Evolutionary conservation across 148 eudicot species (phyloP).

Genomic region (Polygonum aviculare): DNA sequence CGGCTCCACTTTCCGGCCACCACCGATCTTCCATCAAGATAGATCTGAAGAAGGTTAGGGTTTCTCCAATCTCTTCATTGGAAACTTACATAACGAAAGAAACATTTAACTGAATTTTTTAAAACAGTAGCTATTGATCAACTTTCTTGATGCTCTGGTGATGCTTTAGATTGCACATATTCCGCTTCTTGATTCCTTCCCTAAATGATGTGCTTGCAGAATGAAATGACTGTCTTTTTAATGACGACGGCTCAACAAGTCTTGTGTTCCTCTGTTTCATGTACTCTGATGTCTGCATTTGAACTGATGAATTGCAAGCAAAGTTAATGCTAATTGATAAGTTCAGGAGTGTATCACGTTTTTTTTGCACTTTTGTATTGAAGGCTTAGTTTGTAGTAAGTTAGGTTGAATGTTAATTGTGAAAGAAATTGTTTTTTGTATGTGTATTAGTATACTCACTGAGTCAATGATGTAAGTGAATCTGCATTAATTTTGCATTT

Average conservation of each 20-base stretch:
- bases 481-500: too few relatives aligned
- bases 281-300: background rate
- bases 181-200: conserved; percentile 60
- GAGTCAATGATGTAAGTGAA: too few relatives aligned
- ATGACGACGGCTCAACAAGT: conserved; percentile 11
- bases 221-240: conserved; percentile 14
- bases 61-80: too few relatives aligned
- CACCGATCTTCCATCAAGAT: too few relatives aligned
- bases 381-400: too few relatives aligned
- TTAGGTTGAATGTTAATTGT: too few relatives aligned
- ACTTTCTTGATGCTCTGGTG: conserved; percentile 15
- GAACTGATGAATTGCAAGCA: background rate
- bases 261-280: background rate
- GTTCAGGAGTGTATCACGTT: background rate
- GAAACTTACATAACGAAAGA: too few relatives aligned
- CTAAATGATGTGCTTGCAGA: conserved; percentile 58
- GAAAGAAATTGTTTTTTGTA: too few relatives aligned
- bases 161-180: conserved; percentile 36
- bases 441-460: too few relatives aligned
- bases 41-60: too few relatives aligned
- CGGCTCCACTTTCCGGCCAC: too few relatives aligned
- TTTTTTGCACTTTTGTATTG: too few relatives aligned
- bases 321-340: background rate
- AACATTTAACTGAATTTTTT: background rate
- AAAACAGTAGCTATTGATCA: background rate